Conservation (phyloP, 2,329 filamentous ascomycete species). For the Cercospora sojina region DNA sequence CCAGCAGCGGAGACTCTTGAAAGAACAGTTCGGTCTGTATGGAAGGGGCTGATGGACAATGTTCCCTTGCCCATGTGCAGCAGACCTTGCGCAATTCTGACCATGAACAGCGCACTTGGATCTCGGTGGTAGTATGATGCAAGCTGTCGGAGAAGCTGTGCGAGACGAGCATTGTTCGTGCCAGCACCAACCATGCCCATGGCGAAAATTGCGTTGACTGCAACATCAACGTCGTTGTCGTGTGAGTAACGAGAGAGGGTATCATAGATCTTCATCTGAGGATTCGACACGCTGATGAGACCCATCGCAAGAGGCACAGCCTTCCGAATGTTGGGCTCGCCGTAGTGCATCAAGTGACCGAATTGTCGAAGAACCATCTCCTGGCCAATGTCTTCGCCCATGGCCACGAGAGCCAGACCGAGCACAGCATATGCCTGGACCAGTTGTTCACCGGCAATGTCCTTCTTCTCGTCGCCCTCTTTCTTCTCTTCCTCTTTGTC, state of each 20-base stretch:
- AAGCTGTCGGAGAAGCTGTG: slow-evolving; percentile 88
- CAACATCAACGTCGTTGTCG: slow-evolving; percentile 97
- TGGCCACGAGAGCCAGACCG: slow-evolving; percentile 88
- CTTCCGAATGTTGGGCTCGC: slow-evolving; percentile 93
- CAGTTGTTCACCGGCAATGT: slow-evolving; percentile 71
- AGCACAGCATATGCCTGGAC: slow-evolving; percentile 95
- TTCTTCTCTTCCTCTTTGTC: slow-evolving; percentile 56
- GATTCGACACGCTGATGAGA: slow-evolving; percentile 93
- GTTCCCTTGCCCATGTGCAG: slow-evolving; percentile 99
- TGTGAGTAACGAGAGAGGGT: slow-evolving; percentile 96
- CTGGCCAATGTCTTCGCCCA: slow-evolving; percentile 97
- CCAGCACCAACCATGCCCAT: slow-evolving; percentile 97
- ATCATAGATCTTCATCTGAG: slow-evolving; percentile 99
- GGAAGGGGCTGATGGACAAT: slow-evolving; percentile 95
- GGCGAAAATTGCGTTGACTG: slow-evolving; percentile 97
- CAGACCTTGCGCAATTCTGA: slow-evolving; percentile 94
- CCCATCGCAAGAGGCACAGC: slow-evolving; percentile 96
- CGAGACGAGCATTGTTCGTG: slow-evolving; percentile 95
- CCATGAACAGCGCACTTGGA: slow-evolving; percentile 96
- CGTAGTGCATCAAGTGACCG: slow-evolving; percentile 98
- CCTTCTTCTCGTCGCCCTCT: slow-evolving; percentile 73
- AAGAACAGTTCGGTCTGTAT: slow-evolving; percentile 93
- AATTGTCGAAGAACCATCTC: slow-evolving; percentile 99
- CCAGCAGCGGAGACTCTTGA: slow-evolving; percentile 88
- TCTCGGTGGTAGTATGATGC: slow-evolving; percentile 98